phyloP scores from a whole-genome alignment of 2,329 filamentous ascomycete genomes.

The Trichoderma koningiopsis region DNA sequence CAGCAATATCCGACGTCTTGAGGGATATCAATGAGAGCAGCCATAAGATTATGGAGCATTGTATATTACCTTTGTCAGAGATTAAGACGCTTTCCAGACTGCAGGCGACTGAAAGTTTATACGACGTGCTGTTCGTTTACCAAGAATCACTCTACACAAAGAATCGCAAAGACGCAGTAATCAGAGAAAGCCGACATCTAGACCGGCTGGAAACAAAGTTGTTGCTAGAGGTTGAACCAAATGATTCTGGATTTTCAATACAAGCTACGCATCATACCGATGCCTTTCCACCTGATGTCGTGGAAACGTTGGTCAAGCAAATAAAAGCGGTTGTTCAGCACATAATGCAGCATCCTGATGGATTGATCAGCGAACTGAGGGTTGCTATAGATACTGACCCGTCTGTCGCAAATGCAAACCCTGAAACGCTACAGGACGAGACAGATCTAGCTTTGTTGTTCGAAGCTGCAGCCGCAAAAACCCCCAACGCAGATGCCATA shows the following conservation, averaged over 20 bases:
- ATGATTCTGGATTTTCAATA: constrained; percentile 43
- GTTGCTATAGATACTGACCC: constrained; percentile 38
- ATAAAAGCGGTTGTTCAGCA: constrained; percentile 54
- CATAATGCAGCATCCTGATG: constrained; percentile 35
- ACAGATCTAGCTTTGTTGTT: constrained; percentile 56
- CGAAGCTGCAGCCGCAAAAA: constrained; percentile 50
- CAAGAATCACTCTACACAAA: constrained; percentile 67
- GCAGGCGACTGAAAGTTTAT: constrained; percentile 60
- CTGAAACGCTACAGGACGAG: constrained; percentile 37
- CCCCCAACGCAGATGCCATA: constrained; percentile 62
- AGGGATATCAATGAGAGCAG: constrained; percentile 65
- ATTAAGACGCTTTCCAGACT: constrained; percentile 65
- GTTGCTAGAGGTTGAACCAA: constrained; percentile 75
- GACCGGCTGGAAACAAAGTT: constrained; percentile 78
- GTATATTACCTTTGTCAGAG: constrained; percentile 64
- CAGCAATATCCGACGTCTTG: constrained; percentile 62
- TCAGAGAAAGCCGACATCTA: constrained; percentile 60
- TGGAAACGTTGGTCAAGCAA: constrained; percentile 60
- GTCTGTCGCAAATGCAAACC: constrained; percentile 53
- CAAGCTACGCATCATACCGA: constrained; percentile 52
- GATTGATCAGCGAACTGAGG: constrained; percentile 25
- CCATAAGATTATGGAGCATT: constrained; percentile 65
- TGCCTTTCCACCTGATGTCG: constrained; percentile 56
- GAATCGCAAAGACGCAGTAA: constrained; percentile 35
- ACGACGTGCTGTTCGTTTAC: constrained; percentile 81